phyloP scores from a whole-genome alignment of 306 rosid species.

The Castanea crenata region DNA sequence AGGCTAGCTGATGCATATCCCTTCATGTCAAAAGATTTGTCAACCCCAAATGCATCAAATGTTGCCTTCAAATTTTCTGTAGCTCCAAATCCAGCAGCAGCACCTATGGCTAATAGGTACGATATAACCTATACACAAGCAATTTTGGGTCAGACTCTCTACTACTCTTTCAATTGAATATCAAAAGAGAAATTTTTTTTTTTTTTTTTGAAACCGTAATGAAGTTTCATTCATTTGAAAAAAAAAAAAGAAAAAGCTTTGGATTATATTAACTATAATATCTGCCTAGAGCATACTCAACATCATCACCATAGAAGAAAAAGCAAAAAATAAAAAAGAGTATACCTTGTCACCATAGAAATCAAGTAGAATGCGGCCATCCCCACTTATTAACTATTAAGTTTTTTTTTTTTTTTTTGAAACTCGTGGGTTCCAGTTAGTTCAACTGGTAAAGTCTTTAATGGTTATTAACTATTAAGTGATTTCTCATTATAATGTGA shows the following conservation, averaged over 20 bases:
- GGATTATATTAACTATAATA: too few species aligned
- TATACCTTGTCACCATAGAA: constrained; percentile 73
- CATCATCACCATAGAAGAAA: neutral
- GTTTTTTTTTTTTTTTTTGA: too few species aligned
- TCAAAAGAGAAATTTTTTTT: neutral
- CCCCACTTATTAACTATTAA: constrained; percentile 3
- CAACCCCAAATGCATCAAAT: neutral
- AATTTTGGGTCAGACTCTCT: neutral
- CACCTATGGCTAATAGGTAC: constrained; percentile 11
- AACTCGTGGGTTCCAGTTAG: too few species aligned
- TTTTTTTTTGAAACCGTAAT: too few species aligned
- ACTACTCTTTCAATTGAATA: neutral
- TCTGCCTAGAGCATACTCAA: too few species aligned
- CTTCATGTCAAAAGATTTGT: too few species aligned
- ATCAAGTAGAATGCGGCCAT: constrained; percentile 32
- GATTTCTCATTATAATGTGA: constrained; percentile 23
- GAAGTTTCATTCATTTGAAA: too few species aligned
- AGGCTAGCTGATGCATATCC: neutral
- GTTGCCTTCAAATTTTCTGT: neutral
- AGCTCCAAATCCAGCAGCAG: constrained; percentile 30
- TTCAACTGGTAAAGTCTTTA: too few species aligned
- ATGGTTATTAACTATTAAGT: neutral
- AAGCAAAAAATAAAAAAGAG: too few species aligned
- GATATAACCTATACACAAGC: constrained; percentile 3
- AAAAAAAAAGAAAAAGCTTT: too few species aligned